Evolutionary conservation across 225 moss, liverwort and hornwort species (phyloP).

Genomic region (Bryum argenteum): DNA sequence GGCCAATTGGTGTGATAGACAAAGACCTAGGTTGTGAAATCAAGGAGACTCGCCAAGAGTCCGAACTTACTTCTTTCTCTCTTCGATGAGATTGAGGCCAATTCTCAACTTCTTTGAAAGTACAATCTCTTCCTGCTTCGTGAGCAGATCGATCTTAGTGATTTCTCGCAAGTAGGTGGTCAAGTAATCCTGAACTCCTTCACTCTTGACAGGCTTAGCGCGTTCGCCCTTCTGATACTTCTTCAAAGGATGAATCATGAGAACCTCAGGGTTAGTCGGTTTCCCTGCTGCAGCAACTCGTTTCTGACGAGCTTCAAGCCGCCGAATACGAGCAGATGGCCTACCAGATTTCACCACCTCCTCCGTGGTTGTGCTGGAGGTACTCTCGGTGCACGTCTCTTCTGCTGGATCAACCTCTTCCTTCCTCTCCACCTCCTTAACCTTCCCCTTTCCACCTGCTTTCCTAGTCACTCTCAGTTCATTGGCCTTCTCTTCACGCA

Average conservation of each 20-base stretch:
- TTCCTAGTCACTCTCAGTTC: slow-evolving; percentile 26
- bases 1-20: not conserved
- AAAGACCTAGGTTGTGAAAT: not conserved
- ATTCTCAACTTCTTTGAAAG: slow-evolving; percentile 80
- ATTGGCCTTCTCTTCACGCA: slow-evolving; percentile 44
- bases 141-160: slow-evolving; percentile 89
- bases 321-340: slow-evolving; percentile 88
- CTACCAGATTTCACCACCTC: slow-evolving; percentile 74
- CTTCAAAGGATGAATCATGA: slow-evolving; percentile 73
- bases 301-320: slow-evolving; percentile 78
- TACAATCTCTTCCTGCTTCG: slow-evolving; percentile 79
- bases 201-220: slow-evolving; percentile 59
- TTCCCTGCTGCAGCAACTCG: slow-evolving; percentile 59
- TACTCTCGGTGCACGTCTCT: slow-evolving; percentile 31
- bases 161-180: slow-evolving; percentile 93
- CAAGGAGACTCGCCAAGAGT: slow-evolving; percentile 3
- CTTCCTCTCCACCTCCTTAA: slow-evolving; percentile 30
- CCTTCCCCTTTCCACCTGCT: slow-evolving; percentile 25
- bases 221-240: slow-evolving; percentile 66
- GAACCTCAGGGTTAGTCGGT: slow-evolving; percentile 65
- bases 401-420: slow-evolving; percentile 20
- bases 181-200: slow-evolving; percentile 89
- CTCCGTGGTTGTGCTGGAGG: slow-evolving; percentile 31
- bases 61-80: slow-evolving; percentile 72
- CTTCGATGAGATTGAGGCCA: slow-evolving; percentile 68